Percentiles rank a stretch among this genome's conserved stretches.
Evolutionary conservation across 768 basidiomycete species (phyloP).

Genomic region (Strobilomyces confusus): DNA sequence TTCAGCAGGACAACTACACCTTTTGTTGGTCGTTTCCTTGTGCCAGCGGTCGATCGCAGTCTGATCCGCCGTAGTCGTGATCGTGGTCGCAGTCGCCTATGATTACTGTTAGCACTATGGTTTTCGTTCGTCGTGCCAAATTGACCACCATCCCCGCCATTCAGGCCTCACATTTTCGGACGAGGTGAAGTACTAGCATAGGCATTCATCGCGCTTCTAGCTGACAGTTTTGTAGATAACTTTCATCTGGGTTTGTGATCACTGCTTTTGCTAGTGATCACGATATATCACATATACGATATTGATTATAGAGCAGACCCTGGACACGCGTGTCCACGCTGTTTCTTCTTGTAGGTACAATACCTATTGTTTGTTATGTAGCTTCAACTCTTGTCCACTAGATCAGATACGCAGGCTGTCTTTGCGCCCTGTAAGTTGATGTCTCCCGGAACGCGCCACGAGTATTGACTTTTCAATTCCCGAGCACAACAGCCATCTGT

Average conservation of each 20-base stretch:
- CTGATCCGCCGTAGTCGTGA: not conserved
- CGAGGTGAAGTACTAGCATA: not conserved
- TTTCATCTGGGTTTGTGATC: conserved; percentile 2
- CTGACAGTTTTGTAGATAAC: not conserved
- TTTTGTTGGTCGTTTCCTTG: not conserved
- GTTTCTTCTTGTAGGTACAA: not conserved
- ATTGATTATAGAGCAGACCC: not conserved
- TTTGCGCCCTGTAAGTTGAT: not conserved
- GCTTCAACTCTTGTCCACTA: not conserved
- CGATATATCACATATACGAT: too few species aligned
- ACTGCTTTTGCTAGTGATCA: not conserved
- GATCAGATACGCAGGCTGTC: not conserved
- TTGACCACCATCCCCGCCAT: not conserved
- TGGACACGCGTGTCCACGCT: conserved; percentile 1
- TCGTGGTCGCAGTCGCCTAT: not conserved
- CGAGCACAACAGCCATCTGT: not conserved
- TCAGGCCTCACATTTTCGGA: conserved; percentile 4
- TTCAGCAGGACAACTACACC: not conserved
- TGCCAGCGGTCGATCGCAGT: not conserved
- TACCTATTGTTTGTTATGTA: not conserved
- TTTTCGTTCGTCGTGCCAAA: not conserved
- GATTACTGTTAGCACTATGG: not conserved
- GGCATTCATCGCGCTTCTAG: too few species aligned
- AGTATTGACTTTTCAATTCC: not conserved
- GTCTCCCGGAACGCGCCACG: not conserved